These are phyloP conservation scores for Westerdykella sp. DNA, from an alignment of 2,329 filamentous ascomycete genomes.

Conservation along the genomic window DNA sequence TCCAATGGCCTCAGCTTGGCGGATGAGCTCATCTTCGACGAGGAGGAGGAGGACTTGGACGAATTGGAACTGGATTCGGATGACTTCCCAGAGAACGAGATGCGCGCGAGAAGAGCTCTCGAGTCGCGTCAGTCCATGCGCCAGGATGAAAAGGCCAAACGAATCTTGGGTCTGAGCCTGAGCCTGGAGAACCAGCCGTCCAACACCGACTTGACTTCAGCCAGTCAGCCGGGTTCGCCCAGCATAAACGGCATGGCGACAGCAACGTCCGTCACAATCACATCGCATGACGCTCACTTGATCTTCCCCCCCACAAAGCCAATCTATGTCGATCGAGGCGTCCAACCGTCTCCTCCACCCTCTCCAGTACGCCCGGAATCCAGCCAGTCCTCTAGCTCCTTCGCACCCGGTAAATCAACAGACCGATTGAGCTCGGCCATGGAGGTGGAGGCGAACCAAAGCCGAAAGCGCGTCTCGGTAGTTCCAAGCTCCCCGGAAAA, in stretches of 20 bases:
- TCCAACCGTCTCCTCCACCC: slow-evolving; percentile 77
- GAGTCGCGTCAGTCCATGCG: slow-evolving; percentile 39
- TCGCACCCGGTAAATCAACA: neutral
- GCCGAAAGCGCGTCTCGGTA: slow-evolving; percentile 59
- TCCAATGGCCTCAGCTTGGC: slow-evolving; percentile 70
- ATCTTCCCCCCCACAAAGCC: slow-evolving; percentile 32
- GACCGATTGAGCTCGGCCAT: slow-evolving; percentile 1
- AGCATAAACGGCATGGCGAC: slow-evolving; percentile 19
- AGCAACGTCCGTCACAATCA: slow-evolving; percentile 18
- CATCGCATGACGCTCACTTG: slow-evolving; percentile 23
- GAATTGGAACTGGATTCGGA: slow-evolving; percentile 61
- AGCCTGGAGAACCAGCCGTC: slow-evolving; percentile 18
- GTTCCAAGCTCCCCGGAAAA: slow-evolving; percentile 7
- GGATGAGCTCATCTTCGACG: slow-evolving; percentile 83
- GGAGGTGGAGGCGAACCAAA: slow-evolving; percentile 66
- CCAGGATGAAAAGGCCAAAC: slow-evolving; percentile 43
- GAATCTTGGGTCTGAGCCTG: slow-evolving; percentile 38
- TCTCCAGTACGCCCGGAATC: slow-evolving; percentile 53
- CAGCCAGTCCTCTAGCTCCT: slow-evolving; percentile 7
- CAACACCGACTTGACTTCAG: slow-evolving; percentile 17
- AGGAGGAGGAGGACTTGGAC: slow-evolving; percentile 57
- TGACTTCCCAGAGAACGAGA: slow-evolving; percentile 44
- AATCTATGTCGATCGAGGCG: slow-evolving; percentile 65
- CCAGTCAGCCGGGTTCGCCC: slow-evolving; percentile 19
- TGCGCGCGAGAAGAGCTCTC: slow-evolving; percentile 34